Conservation (phyloP, 768 basidiomycete genomes). For the Lyophyllum semitale region DNA sequence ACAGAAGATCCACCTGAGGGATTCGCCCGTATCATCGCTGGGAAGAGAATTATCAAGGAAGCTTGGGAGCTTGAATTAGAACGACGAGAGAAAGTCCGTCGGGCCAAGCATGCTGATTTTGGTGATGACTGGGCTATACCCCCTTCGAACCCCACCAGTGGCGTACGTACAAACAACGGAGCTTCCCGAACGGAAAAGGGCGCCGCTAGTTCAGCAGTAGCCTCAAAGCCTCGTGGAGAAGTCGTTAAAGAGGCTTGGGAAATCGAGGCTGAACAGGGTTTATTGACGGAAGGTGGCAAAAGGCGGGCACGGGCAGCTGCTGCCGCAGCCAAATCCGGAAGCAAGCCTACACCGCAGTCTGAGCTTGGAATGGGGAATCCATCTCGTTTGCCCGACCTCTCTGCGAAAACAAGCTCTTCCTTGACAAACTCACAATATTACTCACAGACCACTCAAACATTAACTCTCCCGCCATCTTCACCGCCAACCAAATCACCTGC, state of each 20-base stretch:
- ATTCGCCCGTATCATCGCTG: constrained; percentile 58
- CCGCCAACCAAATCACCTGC: constrained; percentile 49
- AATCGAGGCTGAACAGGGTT: constrained; percentile 73
- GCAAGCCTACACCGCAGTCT: constrained; percentile 11
- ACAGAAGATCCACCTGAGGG: constrained; percentile 55
- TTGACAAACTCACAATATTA: constrained; percentile 64
- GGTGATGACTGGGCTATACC: constrained; percentile 31
- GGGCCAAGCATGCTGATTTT: constrained; percentile 30
- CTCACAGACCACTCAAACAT: constrained; percentile 50
- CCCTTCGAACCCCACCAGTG: background rate
- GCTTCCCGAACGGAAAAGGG: background rate
- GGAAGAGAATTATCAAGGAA: constrained; percentile 72
- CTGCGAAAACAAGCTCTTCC: constrained; percentile 30
- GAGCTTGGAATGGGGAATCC: constrained; percentile 27
- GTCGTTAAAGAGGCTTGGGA: constrained; percentile 76
- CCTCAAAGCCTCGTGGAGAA: constrained; percentile 26
- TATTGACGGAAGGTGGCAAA: constrained; percentile 74
- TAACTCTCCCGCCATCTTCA: constrained; percentile 64
- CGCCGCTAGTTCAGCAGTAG: background rate
- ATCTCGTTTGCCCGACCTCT: constrained; percentile 16
- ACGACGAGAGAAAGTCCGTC: constrained; percentile 44
- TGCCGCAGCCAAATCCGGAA: constrained; percentile 29
- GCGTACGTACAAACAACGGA: background rate
- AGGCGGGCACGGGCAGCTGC: constrained; percentile 62
- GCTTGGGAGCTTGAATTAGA: constrained; percentile 82